phyloP scores from a whole-genome alignment of 768 basidiomycete species.

The Tricholoma furcatifolium region DNA sequence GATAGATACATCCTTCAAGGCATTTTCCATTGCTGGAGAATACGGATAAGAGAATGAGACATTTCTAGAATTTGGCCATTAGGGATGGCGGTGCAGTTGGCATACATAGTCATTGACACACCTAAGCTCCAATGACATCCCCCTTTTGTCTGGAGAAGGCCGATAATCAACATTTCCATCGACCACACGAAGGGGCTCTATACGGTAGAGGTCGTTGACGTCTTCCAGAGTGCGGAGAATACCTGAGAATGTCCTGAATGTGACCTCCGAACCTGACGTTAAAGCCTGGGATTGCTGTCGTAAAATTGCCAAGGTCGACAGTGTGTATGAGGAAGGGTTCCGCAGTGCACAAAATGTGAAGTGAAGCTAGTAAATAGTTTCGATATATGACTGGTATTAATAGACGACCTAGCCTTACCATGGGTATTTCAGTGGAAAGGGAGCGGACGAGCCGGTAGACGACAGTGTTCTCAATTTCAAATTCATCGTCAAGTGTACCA shows the following conservation, averaged over 20 bases:
- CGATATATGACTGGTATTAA: too few relatives aligned
- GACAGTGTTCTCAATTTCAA: neutral
- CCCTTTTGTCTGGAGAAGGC: conserved; percentile 15
- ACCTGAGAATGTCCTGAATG: conserved; percentile 16
- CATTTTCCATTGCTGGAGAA: conserved; percentile 31
- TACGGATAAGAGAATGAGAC: conserved; percentile 51
- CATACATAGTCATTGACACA: conserved; percentile 12
- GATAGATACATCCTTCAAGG: conserved; percentile 40
- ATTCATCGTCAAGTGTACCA: conserved; percentile 16
- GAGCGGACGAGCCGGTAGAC: conserved; percentile 12
- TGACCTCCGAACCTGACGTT: conserved; percentile 17
- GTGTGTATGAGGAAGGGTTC: conserved; percentile 30
- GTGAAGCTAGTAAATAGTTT: conserved; percentile 29
- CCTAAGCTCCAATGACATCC: conserved; percentile 28
- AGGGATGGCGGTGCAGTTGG: too few relatives aligned
- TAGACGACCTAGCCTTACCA: conserved; percentile 16
- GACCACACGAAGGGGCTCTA: conserved; percentile 18
- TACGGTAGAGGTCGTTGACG: conserved; percentile 30
- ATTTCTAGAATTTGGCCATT: conserved; percentile 31
- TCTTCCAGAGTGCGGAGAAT: conserved; percentile 22
- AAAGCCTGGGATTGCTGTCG: conserved; percentile 33
- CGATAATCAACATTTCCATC: conserved; percentile 27
- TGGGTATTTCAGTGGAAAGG: conserved; percentile 24
- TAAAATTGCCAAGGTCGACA: conserved; percentile 40
- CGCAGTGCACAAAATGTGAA: conserved; percentile 31